phyloP scores from a whole-genome alignment of 169 alveolate species.

The Theileria sp. region DNA sequence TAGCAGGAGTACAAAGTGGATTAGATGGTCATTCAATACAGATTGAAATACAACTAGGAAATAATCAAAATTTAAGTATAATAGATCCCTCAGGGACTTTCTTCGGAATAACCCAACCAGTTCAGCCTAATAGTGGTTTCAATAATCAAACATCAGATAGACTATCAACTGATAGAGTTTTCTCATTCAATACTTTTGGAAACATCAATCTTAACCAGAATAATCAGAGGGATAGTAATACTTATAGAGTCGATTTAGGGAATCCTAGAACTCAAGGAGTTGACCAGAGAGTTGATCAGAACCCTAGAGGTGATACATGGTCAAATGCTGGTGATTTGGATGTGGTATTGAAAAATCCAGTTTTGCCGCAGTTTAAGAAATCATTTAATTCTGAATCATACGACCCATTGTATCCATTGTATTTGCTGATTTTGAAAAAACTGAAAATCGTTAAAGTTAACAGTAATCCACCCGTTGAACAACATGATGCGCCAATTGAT shows the following conservation, averaged over 20 bases:
- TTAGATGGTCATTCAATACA: conserved; percentile 14
- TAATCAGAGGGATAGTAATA: background rate
- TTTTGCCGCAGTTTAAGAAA: conserved; percentile 43
- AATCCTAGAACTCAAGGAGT: background rate
- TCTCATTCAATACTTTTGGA: background rate
- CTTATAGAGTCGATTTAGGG: background rate
- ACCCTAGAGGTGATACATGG: conserved; percentile 15
- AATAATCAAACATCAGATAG: background rate
- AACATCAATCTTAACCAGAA: background rate
- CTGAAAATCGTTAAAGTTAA: background rate
- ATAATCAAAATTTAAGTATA: conserved; percentile 9
- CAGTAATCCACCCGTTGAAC: conserved; percentile 20
- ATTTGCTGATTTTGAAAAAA: background rate
- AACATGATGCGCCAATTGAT: conserved; percentile 26
- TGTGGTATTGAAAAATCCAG: conserved; percentile 38
- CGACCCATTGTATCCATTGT: background rate
- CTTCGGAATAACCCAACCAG: background rate
- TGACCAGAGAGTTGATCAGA: conserved; percentile 5
- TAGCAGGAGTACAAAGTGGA: background rate
- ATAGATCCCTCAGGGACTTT: background rate
- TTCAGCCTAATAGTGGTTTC: background rate
- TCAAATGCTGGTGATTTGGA: conserved; percentile 40
- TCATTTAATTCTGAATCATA: background rate
- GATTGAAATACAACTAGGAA: conserved; percentile 35
- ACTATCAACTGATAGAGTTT: background rate